phyloP scores from a whole-genome alignment of 345 rosid species.

The Tarenaya hassleriana region DNA sequence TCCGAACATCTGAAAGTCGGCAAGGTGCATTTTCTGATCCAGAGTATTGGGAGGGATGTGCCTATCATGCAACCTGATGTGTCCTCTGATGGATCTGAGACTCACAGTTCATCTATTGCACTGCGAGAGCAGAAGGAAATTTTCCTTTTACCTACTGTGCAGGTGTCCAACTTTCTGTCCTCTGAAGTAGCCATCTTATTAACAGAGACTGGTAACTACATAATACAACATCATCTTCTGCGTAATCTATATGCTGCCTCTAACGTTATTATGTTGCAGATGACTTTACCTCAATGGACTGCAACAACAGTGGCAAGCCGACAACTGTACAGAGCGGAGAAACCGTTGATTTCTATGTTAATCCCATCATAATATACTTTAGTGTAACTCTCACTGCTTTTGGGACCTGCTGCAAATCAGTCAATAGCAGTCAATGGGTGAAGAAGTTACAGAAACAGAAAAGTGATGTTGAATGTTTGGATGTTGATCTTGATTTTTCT shows the following conservation, averaged over 20 bases:
- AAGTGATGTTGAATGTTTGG: conserved; percentile 45
- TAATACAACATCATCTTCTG: conserved; percentile 20
- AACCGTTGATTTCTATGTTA: conserved; percentile 66
- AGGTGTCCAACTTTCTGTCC: conserved; percentile 64
- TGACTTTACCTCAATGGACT: conserved; percentile 26
- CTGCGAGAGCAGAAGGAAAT: conserved; percentile 82
- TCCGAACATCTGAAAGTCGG: conserved; percentile 36
- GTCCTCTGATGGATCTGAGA: conserved; percentile 34
- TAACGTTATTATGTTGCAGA: conserved; percentile 46
- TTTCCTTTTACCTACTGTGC: conserved; percentile 81
- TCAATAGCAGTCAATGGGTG: conserved; percentile 80
- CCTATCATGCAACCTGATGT: conserved; percentile 59
- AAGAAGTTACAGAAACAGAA: conserved; percentile 65
- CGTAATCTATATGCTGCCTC: conserved; percentile 11
- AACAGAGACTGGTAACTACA: conserved; percentile 60
- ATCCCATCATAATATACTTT: conserved; percentile 65
- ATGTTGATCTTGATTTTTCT: conserved; percentile 75
- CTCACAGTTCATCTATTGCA: conserved; percentile 41
- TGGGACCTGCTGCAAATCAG: conserved; percentile 64
- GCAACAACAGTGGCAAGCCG: conserved; percentile 53
- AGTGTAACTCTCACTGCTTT: conserved; percentile 55
- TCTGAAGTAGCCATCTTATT: conserved; percentile 60
- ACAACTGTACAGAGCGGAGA: conserved; percentile 71
- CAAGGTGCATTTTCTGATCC: conserved; percentile 76
- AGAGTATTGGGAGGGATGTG: conserved; percentile 61